phyloP scores from a whole-genome alignment of 2,329 filamentous ascomycete species.

The Phaeosphaeria sp. region DNA sequence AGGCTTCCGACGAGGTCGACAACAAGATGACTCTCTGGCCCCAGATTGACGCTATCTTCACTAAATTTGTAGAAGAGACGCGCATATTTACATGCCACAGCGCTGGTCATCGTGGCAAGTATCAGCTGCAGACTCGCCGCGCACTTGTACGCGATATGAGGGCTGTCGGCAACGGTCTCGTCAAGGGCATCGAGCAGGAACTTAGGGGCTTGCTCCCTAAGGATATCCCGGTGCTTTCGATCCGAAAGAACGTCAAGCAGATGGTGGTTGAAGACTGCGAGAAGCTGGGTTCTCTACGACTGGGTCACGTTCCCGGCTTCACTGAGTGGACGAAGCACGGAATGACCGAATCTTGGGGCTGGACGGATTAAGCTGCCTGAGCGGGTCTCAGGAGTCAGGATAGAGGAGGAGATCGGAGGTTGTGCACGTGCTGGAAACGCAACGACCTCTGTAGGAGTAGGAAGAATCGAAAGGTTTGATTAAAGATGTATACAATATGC shows the following conservation, averaged over 20 bases:
- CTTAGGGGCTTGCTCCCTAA: neutral
- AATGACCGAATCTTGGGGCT: neutral
- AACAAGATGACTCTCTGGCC: neutral
- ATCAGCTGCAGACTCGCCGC: too few relatives aligned
- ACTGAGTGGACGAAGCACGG: neutral
- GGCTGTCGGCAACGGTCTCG: too few relatives aligned
- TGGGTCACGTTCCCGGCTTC: neutral
- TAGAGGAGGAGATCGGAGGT: too few relatives aligned
- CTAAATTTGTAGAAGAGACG: neutral
- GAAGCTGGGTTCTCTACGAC: neutral
- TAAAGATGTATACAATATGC: too few relatives aligned
- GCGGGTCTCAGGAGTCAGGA: too few relatives aligned
- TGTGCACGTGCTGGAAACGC: too few relatives aligned
- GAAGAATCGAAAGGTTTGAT: too few relatives aligned
- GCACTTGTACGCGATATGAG: too few relatives aligned
- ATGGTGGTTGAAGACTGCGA: neutral
- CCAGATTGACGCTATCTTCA: neutral
- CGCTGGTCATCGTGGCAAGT: too few relatives aligned
- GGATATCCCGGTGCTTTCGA: neutral
- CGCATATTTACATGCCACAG: too few relatives aligned
- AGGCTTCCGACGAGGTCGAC: neutral
- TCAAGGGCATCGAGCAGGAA: neutral
- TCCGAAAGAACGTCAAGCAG: neutral
- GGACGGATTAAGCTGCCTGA: neutral
- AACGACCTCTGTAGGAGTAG: too few relatives aligned